Base-by-base conservation (phyloP, 257 asterid genomes). In the Apocynum venetum region DNA sequence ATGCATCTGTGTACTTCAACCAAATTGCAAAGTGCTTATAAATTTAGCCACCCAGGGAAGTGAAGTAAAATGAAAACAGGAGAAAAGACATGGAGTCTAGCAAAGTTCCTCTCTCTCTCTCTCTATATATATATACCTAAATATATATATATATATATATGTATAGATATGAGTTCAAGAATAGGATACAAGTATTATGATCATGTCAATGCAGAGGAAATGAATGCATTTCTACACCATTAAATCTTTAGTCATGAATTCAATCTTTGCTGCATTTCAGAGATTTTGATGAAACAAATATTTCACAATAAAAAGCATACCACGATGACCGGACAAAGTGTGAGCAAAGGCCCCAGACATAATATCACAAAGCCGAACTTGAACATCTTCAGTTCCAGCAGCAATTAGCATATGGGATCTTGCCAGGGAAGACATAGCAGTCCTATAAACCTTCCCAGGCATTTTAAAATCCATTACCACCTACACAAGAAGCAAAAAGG, bases 251-350 rank as follows among this genome's bases (percentile, higher is more conserved):
- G 31, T 8, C 72, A 67, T 19, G 25, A 19, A 19, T 0, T 66
- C 43, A 31, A 67, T 67, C 51, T 67, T 6, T 43, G 31, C 17
- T 15, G 35, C 35, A 67, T 17, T 8, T 8, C 72, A 66, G 49
- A 41, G 13, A 67, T 67, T 67, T n/a, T 7, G 13, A 40, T 3
- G 12, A 17, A 14, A 66, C 8, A 17, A 3, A 15, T 0, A 4
- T 15, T 4, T 40, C 52, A 67, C 11, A 53, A 44, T 75, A 31
- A 49, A 12, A 4, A 8, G 14, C 97, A 71, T 96, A 96, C 99
- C 99, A 66, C 97, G 99, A 85, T 96, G 99, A 73, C 99, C 99
- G 72, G 99, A 96, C 83, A 96, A 87, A 48, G 99, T 96, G 86
- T 96, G 99, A 63, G 99, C 82, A 86, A 91, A 96, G 80, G 99